Base-by-base conservation (phyloP, 2,329 filamentous ascomycete genomes). In the Xylaria sp. region DNA sequence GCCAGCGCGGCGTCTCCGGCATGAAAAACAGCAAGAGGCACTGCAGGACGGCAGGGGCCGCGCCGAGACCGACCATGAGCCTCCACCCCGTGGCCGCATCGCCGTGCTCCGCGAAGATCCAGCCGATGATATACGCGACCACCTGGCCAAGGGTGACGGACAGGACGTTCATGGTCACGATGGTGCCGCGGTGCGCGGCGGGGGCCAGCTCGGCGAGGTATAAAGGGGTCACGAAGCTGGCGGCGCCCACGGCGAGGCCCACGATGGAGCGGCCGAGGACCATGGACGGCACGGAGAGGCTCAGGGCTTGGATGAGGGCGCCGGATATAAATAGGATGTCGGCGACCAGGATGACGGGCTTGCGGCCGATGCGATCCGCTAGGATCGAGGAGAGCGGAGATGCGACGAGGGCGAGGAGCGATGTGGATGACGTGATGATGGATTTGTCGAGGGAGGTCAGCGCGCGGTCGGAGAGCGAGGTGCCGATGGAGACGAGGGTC, bases 111-210 rank as follows among this genome's bases (percentile, higher is more conserved):
- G 89, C 86, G 55, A 97, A 91, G 0, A 85, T 79, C 91, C 92
- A 97, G 1, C 95, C 95, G 6, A 94, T 82, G 1, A 97, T 78
- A 79, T 98, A 98, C 1, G 95, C 94, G 23, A 97, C 87, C 1
- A 97, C 92, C 81, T 98, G 94, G 0, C 95, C 95, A 12, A 92
- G 84, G 0, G 94, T 97, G 65, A 98, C 91, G 73, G 97, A 94
- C 25, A 98, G 82, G 29, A 91, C 89, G 68, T 93, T 91, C 65
- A 96, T 87, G 0, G 93, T 97, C 3, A 98, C 92, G 48, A 98
- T 83, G 48, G 92, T 84, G 16, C 95, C 95, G 63, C 95, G 85
- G 69, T 92, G 88, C 25, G 88, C 85, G 1, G 92, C 88, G 0
- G 95, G 94, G 3, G 93, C 90, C 13, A 97, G 83, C 80, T 98